Evolutionary conservation across 2,329 filamentous ascomycete species (phyloP), one percentile per base, ranked within the genome.

Genomic region (Ophiostoma sp.): DNA sequence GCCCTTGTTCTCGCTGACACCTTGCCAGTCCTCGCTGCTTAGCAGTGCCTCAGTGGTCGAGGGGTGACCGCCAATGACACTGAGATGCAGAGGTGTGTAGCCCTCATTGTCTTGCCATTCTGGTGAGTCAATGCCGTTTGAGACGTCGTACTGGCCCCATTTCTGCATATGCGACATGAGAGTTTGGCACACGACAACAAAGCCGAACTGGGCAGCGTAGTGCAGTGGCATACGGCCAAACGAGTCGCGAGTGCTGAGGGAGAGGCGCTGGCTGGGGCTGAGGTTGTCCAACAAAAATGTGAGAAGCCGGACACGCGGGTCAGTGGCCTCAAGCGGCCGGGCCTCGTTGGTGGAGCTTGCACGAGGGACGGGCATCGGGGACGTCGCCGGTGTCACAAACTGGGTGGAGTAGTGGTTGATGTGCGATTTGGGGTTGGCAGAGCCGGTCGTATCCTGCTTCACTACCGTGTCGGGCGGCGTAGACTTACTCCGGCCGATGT

Each of bases 61-160:
- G 2, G 93, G 90, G 80, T 99, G 96, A 0, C 95, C 95, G 57
- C 93, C 94, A 66, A 97, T 93, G 33, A 98, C 95, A 78, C 93
- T 94, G 61, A 99, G 88, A 83, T 99, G 95, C 57, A 99, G 85
- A 0, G 96, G 96, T 11, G 95, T 93, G 81, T 92, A 94, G 22
- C 96, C 95, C 78, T 98, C 96, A 25, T 90, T 88, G 80, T 99
- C 96, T 82, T 98, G 95, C 95, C 95, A 98, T 75, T 91, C 87
- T 0, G 89, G 87, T 0, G 93, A 92, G 80, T 98, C 95, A 69
- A 99, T 97, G 11, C 95, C 95, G 75, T 94, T 87, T 48, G 90
- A 89, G 36, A 95, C 90, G 78, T 97, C 88, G 79, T 97, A 97
- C 78, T 97, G 91, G 19, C 88, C 89, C 95, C 95, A 98, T 31